phyloP scores from a whole-genome alignment of 2,329 filamentous ascomycete genomes.

The Chaetomium sp. region DNA sequence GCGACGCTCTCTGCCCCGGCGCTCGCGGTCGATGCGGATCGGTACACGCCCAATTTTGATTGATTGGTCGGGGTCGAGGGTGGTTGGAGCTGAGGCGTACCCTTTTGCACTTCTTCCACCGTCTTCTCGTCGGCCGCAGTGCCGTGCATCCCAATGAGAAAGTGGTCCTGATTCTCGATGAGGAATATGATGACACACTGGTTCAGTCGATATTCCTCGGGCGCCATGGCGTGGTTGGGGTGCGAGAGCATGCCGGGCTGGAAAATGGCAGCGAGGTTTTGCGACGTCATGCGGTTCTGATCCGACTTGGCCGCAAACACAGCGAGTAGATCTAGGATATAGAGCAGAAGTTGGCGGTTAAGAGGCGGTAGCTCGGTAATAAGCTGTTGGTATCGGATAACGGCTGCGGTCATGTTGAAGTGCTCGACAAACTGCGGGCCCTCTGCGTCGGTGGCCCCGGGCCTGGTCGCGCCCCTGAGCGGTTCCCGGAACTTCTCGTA shows the following conservation, averaged over 20 bases:
- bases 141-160: slow-evolving; percentile 96
- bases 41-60: slow-evolving; percentile 50
- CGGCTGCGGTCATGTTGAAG: slow-evolving; percentile 69
- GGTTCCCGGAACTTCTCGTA: slow-evolving; percentile 89
- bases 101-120: slow-evolving; percentile 59
- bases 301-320: slow-evolving; percentile 97
- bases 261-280: slow-evolving; percentile 93
- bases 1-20: slow-evolving; percentile 81
- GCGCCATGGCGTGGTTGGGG: slow-evolving; percentile 90
- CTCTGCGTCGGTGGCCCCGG: slow-evolving; percentile 64
- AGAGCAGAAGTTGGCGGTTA: slow-evolving; percentile 88
- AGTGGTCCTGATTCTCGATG: slow-evolving; percentile 97
- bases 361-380: slow-evolving; percentile 90
- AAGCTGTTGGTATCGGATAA: slow-evolving; percentile 75
- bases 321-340: slow-evolving; percentile 90
- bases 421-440: slow-evolving; percentile 64
- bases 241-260: slow-evolving; percentile 95
- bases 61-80: slow-evolving; percentile 43
- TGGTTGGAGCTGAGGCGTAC: slow-evolving; percentile 50
- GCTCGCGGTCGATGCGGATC: slow-evolving; percentile 83
- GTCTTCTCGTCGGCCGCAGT: slow-evolving; percentile 90
- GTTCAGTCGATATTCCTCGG: slow-evolving; percentile 86
- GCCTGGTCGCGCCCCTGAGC: slow-evolving; percentile 63
- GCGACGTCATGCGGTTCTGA: slow-evolving; percentile 92
- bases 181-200: slow-evolving; percentile 97